Conservation (phyloP, 2,329 filamentous ascomycete species). For the Mycosphaerelloides madeirae region DNA sequence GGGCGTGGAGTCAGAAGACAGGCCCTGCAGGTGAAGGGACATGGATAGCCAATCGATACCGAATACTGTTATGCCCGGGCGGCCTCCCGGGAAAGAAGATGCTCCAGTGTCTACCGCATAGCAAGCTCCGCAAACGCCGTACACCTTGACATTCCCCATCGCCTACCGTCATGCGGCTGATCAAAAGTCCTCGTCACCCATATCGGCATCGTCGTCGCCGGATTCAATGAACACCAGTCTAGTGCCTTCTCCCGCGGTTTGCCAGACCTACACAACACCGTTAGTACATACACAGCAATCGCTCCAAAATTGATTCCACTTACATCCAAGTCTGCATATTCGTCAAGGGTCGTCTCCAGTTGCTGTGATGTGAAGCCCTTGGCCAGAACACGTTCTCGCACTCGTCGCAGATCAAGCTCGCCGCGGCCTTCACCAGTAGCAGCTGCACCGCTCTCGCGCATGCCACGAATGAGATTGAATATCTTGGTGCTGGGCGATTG, state of each 20-base stretch:
- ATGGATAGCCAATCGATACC: background rate
- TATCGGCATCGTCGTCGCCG: conserved; percentile 40
- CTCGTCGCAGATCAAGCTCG: conserved; percentile 81
- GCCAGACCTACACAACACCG: conserved; percentile 44
- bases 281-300: conserved; percentile 29
- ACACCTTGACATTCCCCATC: conserved; percentile 5
- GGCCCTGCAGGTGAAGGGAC: too few relatives aligned
- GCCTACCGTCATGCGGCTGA: conserved; percentile 6
- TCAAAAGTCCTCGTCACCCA: conserved; percentile 32
- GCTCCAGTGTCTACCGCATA: conserved; percentile 2
- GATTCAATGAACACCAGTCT: conserved; percentile 52
- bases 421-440: conserved; percentile 70
- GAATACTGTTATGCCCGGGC: conserved; percentile 6
- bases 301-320: conserved; percentile 43
- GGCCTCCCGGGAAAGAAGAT: conserved; percentile 17
- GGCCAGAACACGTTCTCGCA: conserved; percentile 85
- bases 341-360: conserved; percentile 77
- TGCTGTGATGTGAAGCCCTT: conserved; percentile 97
- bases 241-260: conserved; percentile 52
- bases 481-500: conserved; percentile 84
- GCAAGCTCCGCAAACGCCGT: conserved; percentile 10
- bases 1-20: too few relatives aligned
- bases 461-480: conserved; percentile 85
- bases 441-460: conserved; percentile 78
- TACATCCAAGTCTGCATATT: conserved; percentile 85